phyloP scores from a whole-genome alignment of 495 filamentous ascomycete species.

The Penicillium cinerascens region DNA sequence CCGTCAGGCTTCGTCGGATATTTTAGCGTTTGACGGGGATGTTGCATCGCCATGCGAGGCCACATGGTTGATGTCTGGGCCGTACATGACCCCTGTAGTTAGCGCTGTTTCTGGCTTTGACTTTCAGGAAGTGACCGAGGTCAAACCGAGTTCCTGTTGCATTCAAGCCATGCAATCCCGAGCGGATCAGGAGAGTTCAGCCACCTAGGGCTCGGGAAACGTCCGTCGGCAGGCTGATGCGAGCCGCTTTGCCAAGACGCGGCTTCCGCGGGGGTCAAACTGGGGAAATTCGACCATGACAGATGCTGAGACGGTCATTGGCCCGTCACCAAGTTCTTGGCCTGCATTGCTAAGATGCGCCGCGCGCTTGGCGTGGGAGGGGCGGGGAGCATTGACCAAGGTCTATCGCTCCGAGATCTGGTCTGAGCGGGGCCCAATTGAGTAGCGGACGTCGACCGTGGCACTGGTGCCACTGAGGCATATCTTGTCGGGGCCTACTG shows the following conservation, averaged over 20 bases:
- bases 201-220: slow-evolving; percentile 1
- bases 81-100: neutral
- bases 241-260: slow-evolving; percentile 3
- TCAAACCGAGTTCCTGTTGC: neutral
- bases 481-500: too few relatives aligned
- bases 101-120: neutral
- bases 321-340: neutral
- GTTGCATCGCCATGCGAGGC: neutral
- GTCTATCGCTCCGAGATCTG: neutral
- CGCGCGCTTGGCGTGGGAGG: slow-evolving; percentile 1
- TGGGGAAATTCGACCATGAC: neutral
- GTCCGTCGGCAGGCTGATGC: neutral
- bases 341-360: neutral
- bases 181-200: neutral
- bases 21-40: neutral
- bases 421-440: neutral
- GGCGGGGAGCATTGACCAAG: neutral
- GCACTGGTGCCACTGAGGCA: neutral
- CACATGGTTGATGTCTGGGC: neutral
- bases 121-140: neutral
- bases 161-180: neutral
- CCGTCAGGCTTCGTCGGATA: slow-evolving; percentile 1
- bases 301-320: slow-evolving; percentile 1
- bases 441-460: neutral
- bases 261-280: neutral